phyloP scores from a whole-genome alignment of 805 yeast genomes.

The Kodamaea neixiangensis region DNA sequence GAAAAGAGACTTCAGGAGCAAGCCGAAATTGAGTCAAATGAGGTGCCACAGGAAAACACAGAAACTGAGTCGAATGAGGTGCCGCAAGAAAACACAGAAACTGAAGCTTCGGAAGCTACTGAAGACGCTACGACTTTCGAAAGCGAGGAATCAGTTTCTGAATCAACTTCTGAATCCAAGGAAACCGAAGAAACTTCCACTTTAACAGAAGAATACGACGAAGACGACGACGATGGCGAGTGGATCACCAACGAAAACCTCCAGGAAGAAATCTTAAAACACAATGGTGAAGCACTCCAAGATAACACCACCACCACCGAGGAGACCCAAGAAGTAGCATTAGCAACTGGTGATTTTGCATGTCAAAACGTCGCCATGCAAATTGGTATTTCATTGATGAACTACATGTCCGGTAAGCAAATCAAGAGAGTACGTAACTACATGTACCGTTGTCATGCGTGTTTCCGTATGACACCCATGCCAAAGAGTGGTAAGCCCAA shows the following conservation, averaged over 20 bases:
- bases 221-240: slow-evolving; percentile 78
- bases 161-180: slow-evolving; percentile 6
- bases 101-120: slow-evolving; percentile 12
- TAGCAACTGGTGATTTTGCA: slow-evolving; percentile 96
- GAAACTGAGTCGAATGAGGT: slow-evolving; percentile 7
- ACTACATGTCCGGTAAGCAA: slow-evolving; percentile 77
- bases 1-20: slow-evolving; percentile 9
- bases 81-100: slow-evolving; percentile 10
- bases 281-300: slow-evolving; percentile 58
- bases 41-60: neutral
- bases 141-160: slow-evolving; percentile 4
- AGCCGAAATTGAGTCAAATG: neutral
- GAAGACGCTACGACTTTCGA: slow-evolving; percentile 11
- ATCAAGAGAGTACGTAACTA: slow-evolving; percentile 85
- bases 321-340: slow-evolving; percentile 60
- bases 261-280: slow-evolving; percentile 66
- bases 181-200: slow-evolving; percentile 16
- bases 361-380: slow-evolving; percentile 94
- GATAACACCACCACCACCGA: slow-evolving; percentile 31
- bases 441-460: slow-evolving; percentile 97
- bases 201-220: slow-evolving; percentile 56
- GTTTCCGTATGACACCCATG: slow-evolving; percentile 80
- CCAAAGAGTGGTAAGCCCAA: slow-evolving; percentile 73
- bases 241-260: slow-evolving; percentile 95
- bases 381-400: slow-evolving; percentile 84